phyloP scores from a whole-genome alignment of 2,329 filamentous ascomycete genomes.

The Emericellopsis cladophorae region DNA sequence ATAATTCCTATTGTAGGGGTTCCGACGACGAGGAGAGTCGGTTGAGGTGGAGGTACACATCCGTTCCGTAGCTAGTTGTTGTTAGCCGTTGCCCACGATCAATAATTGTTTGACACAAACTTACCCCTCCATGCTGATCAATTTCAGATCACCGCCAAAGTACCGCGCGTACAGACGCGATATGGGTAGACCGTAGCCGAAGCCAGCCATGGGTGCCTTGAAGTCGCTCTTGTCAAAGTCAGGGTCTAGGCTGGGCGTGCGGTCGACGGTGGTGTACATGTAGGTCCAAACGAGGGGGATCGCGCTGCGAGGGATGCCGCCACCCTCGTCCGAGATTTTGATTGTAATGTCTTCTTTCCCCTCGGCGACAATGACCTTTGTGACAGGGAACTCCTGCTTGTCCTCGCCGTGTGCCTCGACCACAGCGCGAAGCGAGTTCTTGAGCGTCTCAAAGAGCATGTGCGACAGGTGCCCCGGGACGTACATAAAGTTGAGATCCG shows the following conservation, averaged over 20 bases:
- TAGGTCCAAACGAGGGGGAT: constrained; percentile 99
- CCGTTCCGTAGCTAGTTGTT: constrained; percentile 71
- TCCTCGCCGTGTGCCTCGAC: constrained; percentile 92
- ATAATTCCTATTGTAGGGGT: constrained; percentile 86
- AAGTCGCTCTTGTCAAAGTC: constrained; percentile 99
- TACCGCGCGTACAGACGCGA: constrained; percentile 90
- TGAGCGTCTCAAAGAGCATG: constrained; percentile 98
- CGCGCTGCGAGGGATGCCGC: constrained; percentile 81
- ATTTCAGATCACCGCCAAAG: constrained; percentile 91
- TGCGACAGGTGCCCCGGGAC: constrained; percentile 97
- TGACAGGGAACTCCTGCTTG: constrained; percentile 90
- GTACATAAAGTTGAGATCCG: constrained; percentile 97
- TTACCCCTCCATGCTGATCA: constrained; percentile 99
- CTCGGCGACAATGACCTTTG: constrained; percentile 94
- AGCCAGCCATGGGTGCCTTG: constrained; percentile 97
- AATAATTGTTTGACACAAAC: constrained; percentile 14
- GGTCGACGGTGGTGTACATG: constrained; percentile 98
- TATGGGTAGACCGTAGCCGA: constrained; percentile 94
- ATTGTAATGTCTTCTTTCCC: constrained; percentile 98
- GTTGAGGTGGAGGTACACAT: constrained; percentile 97
- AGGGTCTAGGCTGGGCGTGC: constrained; percentile 86
- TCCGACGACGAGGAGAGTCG: constrained; percentile 90
- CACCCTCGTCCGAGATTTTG: constrained; percentile 94
- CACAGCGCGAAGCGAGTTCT: constrained; percentile 93
- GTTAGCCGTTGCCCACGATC: too few species aligned